Evolutionary conservation across 23 red algal species (phyloP).

Genomic region (Gracilariopsis chorda): DNA sequence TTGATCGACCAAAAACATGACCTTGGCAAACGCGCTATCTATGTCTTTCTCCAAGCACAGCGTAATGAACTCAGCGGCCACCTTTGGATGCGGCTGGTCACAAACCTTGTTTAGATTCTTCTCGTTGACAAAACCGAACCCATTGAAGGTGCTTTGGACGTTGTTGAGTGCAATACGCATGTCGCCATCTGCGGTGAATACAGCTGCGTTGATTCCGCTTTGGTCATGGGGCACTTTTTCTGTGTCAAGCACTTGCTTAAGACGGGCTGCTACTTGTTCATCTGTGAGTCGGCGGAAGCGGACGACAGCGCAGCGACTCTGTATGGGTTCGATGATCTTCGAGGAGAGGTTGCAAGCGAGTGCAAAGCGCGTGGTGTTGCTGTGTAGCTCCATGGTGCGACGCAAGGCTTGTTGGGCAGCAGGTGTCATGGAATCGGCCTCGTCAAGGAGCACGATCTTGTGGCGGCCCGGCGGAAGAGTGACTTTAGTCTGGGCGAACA

Average conservation of each 20-base stretch:
- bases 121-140: constrained; percentile 85
- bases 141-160: constrained; percentile 80
- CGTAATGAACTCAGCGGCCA: constrained; percentile 67
- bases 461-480: constrained; percentile 85
- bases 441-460: constrained; percentile 98
- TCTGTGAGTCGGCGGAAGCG: constrained; percentile 73
- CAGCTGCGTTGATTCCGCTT: constrained; percentile 74
- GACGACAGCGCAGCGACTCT: constrained; percentile 91
- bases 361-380: constrained; percentile 87
- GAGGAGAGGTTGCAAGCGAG: constrained; percentile 89
- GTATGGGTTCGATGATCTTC: constrained; percentile 98
- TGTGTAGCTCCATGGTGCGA: constrained; percentile 97
- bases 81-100: constrained; percentile 82
- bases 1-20: constrained; percentile 63
- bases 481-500: constrained; percentile 92
- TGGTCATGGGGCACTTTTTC: constrained; percentile 78
- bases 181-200: constrained; percentile 98
- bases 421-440: constrained; percentile 96
- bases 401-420: constrained; percentile 95
- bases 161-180: constrained; percentile 98
- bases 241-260: constrained; percentile 47
- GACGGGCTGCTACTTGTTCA: constrained; percentile 54
- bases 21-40: constrained; percentile 65
- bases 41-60: constrained; percentile 67
- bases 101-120: constrained; percentile 95